Conservation (phyloP, 2,329 filamentous ascomycete genomes). For the Arthrobotrys pseudoclavata region DNA sequence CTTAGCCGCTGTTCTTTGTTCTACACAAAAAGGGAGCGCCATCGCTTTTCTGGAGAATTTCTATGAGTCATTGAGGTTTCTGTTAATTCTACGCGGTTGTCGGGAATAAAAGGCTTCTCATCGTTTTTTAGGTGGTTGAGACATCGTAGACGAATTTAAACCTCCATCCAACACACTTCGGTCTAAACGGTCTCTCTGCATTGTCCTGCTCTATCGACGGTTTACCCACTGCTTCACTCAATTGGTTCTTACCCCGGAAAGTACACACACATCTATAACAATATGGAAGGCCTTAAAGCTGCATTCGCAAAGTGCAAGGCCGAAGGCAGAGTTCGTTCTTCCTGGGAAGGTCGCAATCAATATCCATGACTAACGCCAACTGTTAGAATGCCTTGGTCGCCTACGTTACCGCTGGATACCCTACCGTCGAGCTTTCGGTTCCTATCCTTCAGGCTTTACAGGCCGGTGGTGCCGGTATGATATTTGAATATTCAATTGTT, state of each 20-base stretch:
- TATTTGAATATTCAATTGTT: slow-evolving; percentile 11
- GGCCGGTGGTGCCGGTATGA: slow-evolving; percentile 86
- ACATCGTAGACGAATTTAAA: slow-evolving; percentile 23
- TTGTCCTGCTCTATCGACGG: slow-evolving; percentile 25
- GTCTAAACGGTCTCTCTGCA: slow-evolving; percentile 17
- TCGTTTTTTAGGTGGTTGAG: slow-evolving; percentile 14
- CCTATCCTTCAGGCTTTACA: slow-evolving; percentile 90
- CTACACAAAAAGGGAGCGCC: slow-evolving; percentile 14
- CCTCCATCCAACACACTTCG: slow-evolving; percentile 21
- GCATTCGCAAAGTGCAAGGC: slow-evolving; percentile 73
- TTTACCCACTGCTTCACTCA: slow-evolving; percentile 37
- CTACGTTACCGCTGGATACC: slow-evolving; percentile 96
- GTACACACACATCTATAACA: slow-evolving; percentile 21
- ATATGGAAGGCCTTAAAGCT: slow-evolving; percentile 70
- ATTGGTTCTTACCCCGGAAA: slow-evolving; percentile 41
- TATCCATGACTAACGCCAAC: slow-evolving; percentile 32
- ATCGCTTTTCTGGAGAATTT: slow-evolving; percentile 27
- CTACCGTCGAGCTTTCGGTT: slow-evolving; percentile 83
- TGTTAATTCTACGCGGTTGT: slow-evolving; percentile 21
- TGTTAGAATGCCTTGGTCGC: slow-evolving; percentile 84
- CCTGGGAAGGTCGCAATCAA: slow-evolving; percentile 15
- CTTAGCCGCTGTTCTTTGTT: slow-evolving; percentile 8
- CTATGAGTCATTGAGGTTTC: slow-evolving; percentile 44
- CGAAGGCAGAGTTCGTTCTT: slow-evolving; percentile 67
- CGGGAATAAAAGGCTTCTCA: slow-evolving; percentile 17